phyloP scores from a whole-genome alignment of 2,329 filamentous ascomycete species.

The Ambrosiella beaveri region DNA sequence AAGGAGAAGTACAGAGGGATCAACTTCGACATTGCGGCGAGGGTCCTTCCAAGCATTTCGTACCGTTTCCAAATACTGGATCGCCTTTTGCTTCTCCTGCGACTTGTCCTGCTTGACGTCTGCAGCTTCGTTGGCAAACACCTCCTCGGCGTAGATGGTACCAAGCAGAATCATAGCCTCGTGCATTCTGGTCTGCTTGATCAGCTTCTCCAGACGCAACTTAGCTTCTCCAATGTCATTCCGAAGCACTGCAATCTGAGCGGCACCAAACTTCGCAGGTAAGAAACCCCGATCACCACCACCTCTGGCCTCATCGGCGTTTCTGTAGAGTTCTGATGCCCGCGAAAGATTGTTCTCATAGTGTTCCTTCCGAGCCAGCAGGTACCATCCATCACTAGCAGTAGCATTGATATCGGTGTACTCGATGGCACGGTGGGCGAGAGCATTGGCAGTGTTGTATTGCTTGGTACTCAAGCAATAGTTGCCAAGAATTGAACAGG shows the following conservation, averaged over 20 bases:
- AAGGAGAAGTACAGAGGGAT: conserved; percentile 78
- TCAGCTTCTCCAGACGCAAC: conserved; percentile 82
- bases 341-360: conserved; percentile 57
- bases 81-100: conserved; percentile 70
- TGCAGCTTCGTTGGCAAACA: conserved; percentile 59
- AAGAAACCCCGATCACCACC: conserved; percentile 81
- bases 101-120: conserved; percentile 74
- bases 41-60: conserved; percentile 82
- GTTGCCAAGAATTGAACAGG: conserved; percentile 74
- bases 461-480: conserved; percentile 79
- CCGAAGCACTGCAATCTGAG: conserved; percentile 72
- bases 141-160: conserved; percentile 84
- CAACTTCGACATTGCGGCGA: conserved; percentile 64
- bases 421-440: conserved; percentile 87
- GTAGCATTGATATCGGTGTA: conserved; percentile 92
- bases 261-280: conserved; percentile 85
- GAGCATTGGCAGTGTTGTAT: conserved; percentile 62
- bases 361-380: conserved; percentile 82
- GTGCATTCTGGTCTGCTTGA: conserved; percentile 64
- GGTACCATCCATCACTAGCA: conserved; percentile 93
- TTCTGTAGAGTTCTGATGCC: conserved; percentile 72
- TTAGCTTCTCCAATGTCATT: conserved; percentile 84
- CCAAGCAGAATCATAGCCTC: conserved; percentile 88
- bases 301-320: conserved; percentile 80
- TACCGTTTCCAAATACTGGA: conserved; percentile 67